phyloP scores from a whole-genome alignment of 805 yeast genomes.

The Phaffomyces antillensis region DNA sequence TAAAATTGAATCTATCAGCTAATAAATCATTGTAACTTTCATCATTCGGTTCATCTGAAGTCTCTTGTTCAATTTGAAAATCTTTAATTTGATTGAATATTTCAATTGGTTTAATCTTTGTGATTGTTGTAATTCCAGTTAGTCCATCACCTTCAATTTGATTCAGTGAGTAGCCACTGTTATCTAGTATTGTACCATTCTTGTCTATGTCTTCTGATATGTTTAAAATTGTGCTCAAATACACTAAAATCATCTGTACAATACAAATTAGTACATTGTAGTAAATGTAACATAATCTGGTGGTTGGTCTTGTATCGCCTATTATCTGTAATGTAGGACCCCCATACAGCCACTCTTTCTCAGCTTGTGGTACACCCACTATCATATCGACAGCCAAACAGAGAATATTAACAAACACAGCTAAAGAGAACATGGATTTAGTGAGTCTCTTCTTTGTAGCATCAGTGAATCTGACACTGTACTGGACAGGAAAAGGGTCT shows the following conservation, averaged over 20 bases:
- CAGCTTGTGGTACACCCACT: conserved; percentile 21
- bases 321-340: conserved; percentile 35
- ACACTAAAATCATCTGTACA: conserved; percentile 25
- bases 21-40: conserved; percentile 1
- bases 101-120: conserved; percentile 28
- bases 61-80: conserved; percentile 6
- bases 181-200: conserved; percentile 23
- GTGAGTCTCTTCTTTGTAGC: conserved; percentile 22
- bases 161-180: conserved; percentile 15
- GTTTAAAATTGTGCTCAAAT: conserved; percentile 27
- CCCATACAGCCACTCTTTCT: conserved; percentile 27
- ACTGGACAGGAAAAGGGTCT: conserved; percentile 35
- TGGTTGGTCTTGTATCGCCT: conserved; percentile 35
- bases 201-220: conserved; percentile 20
- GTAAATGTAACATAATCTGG: conserved; percentile 19
- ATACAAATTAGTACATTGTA: conserved; percentile 26
- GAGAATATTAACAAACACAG: conserved; percentile 18
- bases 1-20: conserved; percentile 8
- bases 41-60: background rate
- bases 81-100: conserved; percentile 20
- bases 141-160: conserved; percentile 34
- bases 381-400: conserved; percentile 31
- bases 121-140: conserved; percentile 33
- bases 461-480: conserved; percentile 18
- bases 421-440: conserved; percentile 23